These are phyloP conservation scores for Candida jianshihensis DNA, from an alignment of 805 yeast species.

Conservation along the genomic window DNA sequence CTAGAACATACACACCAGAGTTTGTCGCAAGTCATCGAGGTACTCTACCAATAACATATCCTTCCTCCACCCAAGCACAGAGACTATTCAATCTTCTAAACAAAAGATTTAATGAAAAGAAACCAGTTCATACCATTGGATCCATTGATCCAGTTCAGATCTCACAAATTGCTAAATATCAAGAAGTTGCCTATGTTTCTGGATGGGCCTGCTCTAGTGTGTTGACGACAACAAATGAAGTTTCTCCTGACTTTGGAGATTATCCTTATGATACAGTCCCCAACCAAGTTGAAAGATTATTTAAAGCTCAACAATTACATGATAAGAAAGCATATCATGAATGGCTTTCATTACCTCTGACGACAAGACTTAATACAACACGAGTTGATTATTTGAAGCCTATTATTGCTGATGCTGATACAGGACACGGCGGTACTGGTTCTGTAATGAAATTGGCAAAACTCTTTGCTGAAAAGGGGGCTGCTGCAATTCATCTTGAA, in stretches of 20 bases:
- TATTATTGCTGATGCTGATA: slow-evolving; percentile 60
- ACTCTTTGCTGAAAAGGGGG: slow-evolving; percentile 59
- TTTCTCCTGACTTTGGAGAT: slow-evolving; percentile 61
- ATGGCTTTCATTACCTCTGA: slow-evolving; percentile 23
- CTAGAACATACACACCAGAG: slow-evolving; percentile 45
- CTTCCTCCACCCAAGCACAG: slow-evolving; percentile 47
- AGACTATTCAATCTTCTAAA: slow-evolving; percentile 41
- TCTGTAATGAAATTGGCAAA: slow-evolving; percentile 61
- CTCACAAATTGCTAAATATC: slow-evolving; percentile 46
- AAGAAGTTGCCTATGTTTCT: slow-evolving; percentile 47
- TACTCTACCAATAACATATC: slow-evolving; percentile 31
- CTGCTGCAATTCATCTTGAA: slow-evolving; percentile 59
- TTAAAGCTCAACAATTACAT: slow-evolving; percentile 51
- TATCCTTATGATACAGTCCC: slow-evolving; percentile 67
- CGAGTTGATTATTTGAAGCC: slow-evolving; percentile 50
- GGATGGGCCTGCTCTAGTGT: slow-evolving; percentile 60
- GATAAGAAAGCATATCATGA: slow-evolving; percentile 43
- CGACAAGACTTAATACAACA: slow-evolving; percentile 11
- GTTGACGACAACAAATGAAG: slow-evolving; percentile 54
- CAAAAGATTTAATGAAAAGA: slow-evolving; percentile 30
- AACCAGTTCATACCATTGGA: slow-evolving; percentile 53
- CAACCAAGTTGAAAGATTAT: slow-evolving; percentile 53
- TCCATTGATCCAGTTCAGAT: slow-evolving; percentile 58
- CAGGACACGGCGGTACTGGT: slow-evolving; percentile 59
- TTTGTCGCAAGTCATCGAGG: slow-evolving; percentile 50